Percentiles rank a stretch among this genome's conserved stretches.
These are phyloP conservation scores for Crithidia sp. DNA, from an alignment of 208 protist genomes.

Conservation along the genomic window DNA sequence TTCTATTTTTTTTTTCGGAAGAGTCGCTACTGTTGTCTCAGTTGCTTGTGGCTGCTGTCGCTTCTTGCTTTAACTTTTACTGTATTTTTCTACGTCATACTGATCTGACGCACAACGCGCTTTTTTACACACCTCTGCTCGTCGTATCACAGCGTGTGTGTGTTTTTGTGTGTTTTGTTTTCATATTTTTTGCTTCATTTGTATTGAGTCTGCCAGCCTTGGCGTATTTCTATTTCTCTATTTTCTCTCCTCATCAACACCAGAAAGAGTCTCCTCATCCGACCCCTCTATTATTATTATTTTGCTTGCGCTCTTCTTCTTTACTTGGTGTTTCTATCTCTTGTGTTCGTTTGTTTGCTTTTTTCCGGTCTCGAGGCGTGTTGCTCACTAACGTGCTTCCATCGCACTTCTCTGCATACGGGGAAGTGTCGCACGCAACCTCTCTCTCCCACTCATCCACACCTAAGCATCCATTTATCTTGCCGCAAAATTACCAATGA, in stretches of 20 bases:
- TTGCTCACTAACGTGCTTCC: not conserved
- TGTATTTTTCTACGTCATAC: not conserved
- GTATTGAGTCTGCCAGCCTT: no score
- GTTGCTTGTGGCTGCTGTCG: not conserved
- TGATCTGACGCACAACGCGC: no score
- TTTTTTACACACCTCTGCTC: not conserved
- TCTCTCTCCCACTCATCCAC: not conserved
- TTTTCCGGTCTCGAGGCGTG: no score
- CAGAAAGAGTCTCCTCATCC: no score
- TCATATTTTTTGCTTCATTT: no score
- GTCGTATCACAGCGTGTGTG: conserved; percentile 5
- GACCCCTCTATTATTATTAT: no score
- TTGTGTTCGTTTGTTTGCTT: no score
- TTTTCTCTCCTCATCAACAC: no score
- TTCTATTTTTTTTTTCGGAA: no score
- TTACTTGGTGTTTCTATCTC: no score
- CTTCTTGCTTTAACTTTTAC: not conserved
- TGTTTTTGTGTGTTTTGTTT: not conserved
- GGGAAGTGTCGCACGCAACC: not conserved
- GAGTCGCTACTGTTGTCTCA: not conserved
- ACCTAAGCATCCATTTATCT: not conserved
- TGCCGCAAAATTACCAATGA: not conserved
- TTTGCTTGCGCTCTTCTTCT: no score
- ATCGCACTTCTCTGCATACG: not conserved
- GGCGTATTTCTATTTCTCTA: no score